phyloP scores from a whole-genome alignment of 2,329 filamentous ascomycete genomes.

The Calonectria hongkongensis region DNA sequence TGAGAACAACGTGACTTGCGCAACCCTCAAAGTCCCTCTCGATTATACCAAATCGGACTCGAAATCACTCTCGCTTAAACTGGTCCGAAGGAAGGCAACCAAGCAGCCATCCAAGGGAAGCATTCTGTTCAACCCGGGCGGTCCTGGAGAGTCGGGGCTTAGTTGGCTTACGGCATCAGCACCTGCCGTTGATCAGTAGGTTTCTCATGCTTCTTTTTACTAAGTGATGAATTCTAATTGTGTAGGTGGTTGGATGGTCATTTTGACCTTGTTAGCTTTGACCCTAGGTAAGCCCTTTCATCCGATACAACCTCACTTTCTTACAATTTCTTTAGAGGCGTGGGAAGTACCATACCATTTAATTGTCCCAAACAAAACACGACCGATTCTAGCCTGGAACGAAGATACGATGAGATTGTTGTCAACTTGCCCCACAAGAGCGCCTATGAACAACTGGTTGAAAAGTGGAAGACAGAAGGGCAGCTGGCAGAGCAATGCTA shows the following conservation, averaged over 20 bases:
- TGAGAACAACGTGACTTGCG: background rate
- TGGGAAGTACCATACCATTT: conserved; percentile 4
- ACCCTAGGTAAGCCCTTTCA: background rate
- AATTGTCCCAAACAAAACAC: background rate
- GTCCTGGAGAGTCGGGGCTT: background rate
- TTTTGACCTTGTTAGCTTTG: conserved; percentile 10
- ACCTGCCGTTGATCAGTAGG: background rate
- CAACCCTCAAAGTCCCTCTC: conserved; percentile 2
- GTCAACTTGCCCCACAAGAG: background rate
- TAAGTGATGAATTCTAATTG: background rate
- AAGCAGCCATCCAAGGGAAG: background rate
- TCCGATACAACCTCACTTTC: background rate
- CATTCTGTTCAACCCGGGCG: conserved; percentile 10
- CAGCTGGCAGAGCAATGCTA: background rate
- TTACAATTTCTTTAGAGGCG: background rate
- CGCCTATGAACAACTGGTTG: background rate
- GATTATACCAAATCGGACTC: conserved; percentile 1
- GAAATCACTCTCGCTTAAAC: background rate
- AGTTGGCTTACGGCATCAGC: background rate
- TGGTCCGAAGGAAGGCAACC: background rate
- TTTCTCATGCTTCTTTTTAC: background rate
- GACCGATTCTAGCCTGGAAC: background rate
- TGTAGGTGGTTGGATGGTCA: background rate
- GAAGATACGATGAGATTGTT: background rate
- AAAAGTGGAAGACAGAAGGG: background rate